Evolutionary conservation across 495 filamentous ascomycete genomes (phyloP), one percentile per base, ranked within the genome.

Genomic region (Evansstolkia leycettana): DNA sequence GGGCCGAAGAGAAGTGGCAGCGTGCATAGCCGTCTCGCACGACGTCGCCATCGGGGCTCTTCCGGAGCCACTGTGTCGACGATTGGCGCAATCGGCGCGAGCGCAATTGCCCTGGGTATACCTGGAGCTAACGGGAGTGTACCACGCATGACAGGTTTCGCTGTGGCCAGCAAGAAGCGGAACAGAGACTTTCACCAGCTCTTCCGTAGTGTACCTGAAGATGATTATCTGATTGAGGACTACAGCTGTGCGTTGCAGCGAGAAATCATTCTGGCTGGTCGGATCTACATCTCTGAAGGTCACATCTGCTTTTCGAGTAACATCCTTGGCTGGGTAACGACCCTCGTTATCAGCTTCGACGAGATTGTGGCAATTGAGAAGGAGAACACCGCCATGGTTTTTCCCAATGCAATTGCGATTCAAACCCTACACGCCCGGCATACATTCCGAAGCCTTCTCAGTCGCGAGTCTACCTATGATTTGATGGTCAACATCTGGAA

Each of bases 261-360:
- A 34, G 90, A 99, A 51, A 99, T 99, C 39, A 78, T 99, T 29
- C 72, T 92, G 8, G 89, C 94, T 43, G 90, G 90, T 2, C 74
- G 90, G 26, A 71, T 99, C 10, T 99, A 99, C 48, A 80, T 99
- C 18, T 95, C 89, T 0, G 90, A 99, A 58, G 86, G 88, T 3
- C 88, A 99, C 45, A 78, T 99, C 24, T 99, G 90, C 62, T 99
- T 99, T 59, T 92, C 87, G 40, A 96, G 90, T 57, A 99, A 99
- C 51, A 99, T 99, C 34, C 70, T 99, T 24, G 90, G 90, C 24
- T 99, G 90, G 90, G 77, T 92, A 1, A 99, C 92, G 1, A 96
- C 87, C 3, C 62, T 96, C 18, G 88, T 99, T 27, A 94, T 99
- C 57, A 90, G 84, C 51, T 99, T 96, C 54, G 92, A 96, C 51